Base-by-base conservation (phyloP, 306 rosid species). In the Sesbania bispinosa region DNA sequence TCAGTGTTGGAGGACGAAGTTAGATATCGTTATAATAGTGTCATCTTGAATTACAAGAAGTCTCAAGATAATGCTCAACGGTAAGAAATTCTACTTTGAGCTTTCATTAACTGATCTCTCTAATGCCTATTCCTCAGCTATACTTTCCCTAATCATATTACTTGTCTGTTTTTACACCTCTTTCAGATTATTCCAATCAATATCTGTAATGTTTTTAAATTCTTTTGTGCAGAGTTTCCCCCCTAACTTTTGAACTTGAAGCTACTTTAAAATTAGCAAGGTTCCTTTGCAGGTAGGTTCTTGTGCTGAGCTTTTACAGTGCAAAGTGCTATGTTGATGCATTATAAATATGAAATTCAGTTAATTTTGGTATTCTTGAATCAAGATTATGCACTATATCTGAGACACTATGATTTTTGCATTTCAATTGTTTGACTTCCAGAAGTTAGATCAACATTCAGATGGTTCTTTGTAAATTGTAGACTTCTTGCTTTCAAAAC, bases 191-290 rank as follows among this genome's bases (percentile, higher is more conserved):
- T 71, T 66, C 54, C 46, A 64, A 51, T 62, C 42, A 54, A 10
- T 69, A 32, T 33, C 60, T 62, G 61, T 29, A 29, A 38, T 54
- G 23, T 68, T 60, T 60, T 33, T 76, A 53, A 24, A 27, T 72
- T 16, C 54, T 61, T 80, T 51, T 76, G 35, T 90, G 86, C 93
- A 94, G 99, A 81, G 99, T 94, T 80, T 94, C 99, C 60, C 99
- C 99, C 74, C 53, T 94, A 76, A 89, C 95, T 63, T 94, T 94
- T 83, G 99, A 91, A 85, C 96, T 94, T 35, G 98, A 94, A 88
- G 98, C 98, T 62, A 94, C 96, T 73, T 74, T 94, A 83, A 94
- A 94, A 83, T 73, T 94, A 74, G 97, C 98, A 55, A 89, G 97
- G 80, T 91, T 86, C 68, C 96, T 94, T 75, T 94, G 98, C 96